phyloP scores from a whole-genome alignment of 169 alveolate genomes.

The Plasmodium sp. region DNA sequence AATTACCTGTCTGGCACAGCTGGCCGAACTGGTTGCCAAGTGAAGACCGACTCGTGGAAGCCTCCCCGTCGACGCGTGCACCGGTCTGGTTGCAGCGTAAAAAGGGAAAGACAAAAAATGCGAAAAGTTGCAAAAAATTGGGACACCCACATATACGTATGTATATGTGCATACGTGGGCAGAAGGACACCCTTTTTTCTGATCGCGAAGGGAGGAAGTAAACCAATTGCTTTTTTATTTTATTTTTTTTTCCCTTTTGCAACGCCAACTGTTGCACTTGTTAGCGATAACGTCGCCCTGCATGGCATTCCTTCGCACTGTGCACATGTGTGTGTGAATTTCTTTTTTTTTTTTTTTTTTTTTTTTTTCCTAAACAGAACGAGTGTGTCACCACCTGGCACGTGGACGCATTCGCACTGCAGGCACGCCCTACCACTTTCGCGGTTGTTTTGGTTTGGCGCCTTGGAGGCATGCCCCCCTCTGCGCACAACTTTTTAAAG shows the following conservation, averaged over 20 bases:
- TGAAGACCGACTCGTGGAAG: not conserved
- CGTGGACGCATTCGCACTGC: not conserved
- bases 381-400: not conserved
- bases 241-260: not conserved
- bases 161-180: not conserved
- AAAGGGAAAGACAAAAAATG: not conserved
- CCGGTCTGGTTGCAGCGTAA: not conserved
- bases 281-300: not conserved
- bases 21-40: not conserved
- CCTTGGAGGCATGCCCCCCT: not conserved
- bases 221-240: not conserved
- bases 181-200: not conserved
- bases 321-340: not conserved
- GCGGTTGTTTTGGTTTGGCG: not conserved
- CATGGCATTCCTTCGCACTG: not conserved
- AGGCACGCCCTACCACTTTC: not conserved
- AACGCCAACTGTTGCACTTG: not conserved
- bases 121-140: not conserved
- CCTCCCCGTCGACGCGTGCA: not conserved
- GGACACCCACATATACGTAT: not conserved
- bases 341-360: not conserved
- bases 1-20: no score
- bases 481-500: not conserved
- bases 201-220: not conserved
- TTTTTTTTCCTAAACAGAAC: not conserved